phyloP scores from a whole-genome alignment of 805 yeast genomes.

The Lachancea mirantina region DNA sequence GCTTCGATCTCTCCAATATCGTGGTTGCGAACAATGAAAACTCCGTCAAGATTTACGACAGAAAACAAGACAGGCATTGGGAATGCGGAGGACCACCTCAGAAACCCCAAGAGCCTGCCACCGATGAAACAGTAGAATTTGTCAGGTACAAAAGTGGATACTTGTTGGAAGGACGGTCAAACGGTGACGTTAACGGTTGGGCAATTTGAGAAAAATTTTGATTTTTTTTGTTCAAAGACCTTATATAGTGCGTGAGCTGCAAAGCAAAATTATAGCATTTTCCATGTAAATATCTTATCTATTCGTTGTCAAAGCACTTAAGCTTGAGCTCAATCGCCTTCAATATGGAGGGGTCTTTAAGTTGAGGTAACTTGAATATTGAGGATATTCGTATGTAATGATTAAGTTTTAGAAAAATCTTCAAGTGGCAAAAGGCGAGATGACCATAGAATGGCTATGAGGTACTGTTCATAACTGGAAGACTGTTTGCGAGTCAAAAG shows the following conservation, averaged over 20 bases:
- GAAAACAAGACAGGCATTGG: slow-evolving; percentile 48
- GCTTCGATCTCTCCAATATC: slow-evolving; percentile 52
- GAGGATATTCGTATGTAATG: too few species aligned
- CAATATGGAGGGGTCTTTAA: too few species aligned
- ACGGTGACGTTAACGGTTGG: slow-evolving; percentile 61
- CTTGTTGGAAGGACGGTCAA: slow-evolving; percentile 53
- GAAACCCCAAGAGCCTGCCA: slow-evolving; percentile 21
- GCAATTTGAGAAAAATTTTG: slow-evolving; percentile 34
- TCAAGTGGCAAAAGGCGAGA: slow-evolving; percentile 2
- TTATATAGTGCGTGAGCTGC: neutral
- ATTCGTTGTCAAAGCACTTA: too few species aligned
- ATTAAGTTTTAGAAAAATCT: too few species aligned
- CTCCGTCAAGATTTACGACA: slow-evolving; percentile 50
- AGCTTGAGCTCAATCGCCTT: too few species aligned
- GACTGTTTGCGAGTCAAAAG: too few species aligned
- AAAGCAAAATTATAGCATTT: neutral
- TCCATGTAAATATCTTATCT: too few species aligned
- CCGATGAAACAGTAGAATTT: slow-evolving; percentile 27
- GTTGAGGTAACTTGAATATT: too few species aligned
- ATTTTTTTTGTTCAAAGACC: too few species aligned
- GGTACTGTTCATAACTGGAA: too few species aligned
- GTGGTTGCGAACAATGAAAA: slow-evolving; percentile 46
- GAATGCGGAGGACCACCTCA: slow-evolving; percentile 45
- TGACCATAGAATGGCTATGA: too few species aligned
- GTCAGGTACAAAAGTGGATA: slow-evolving; percentile 57